A percentile compares a stretch with the other conserved stretches of the same genome.
phyloP scores from a whole-genome alignment of 1,284 basidiomycete genomes.

The Psilocybe mexicana region DNA sequence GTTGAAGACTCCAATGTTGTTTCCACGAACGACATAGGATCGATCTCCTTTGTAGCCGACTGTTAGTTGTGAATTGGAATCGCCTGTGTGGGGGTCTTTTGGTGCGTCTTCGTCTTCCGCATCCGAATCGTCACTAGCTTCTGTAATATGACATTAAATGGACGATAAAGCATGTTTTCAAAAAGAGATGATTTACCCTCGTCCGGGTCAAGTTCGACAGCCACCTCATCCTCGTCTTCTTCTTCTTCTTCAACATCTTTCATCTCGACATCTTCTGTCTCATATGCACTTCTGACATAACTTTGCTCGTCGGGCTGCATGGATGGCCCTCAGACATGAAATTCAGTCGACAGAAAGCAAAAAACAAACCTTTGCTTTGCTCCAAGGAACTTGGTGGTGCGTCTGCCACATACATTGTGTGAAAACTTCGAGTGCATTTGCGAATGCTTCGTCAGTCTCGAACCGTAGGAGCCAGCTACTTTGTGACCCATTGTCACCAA shows the following conservation, averaged over 20 bases:
- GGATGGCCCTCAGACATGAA: background rate
- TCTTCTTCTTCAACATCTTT: conserved; percentile 71
- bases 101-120: conserved; percentile 51
- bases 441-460: conserved; percentile 55
- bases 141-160: conserved; percentile 23
- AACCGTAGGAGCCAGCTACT: conserved; percentile 89
- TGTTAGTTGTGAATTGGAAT: conserved; percentile 86
- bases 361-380: conserved; percentile 74
- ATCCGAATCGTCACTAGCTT: conserved; percentile 53
- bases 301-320: conserved; percentile 68
- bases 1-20: conserved; percentile 97
- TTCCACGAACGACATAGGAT: conserved; percentile 94
- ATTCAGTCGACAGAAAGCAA: background rate
- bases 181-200: conserved; percentile 38
- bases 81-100: conserved; percentile 49
- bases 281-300: conserved; percentile 71
- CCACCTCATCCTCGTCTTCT: conserved; percentile 73
- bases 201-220: conserved; percentile 61
- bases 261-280: conserved; percentile 80
- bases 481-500: conserved; percentile 59
- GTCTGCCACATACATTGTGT: conserved; percentile 83
- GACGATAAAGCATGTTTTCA: conserved; percentile 4
- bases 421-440: conserved; percentile 68
- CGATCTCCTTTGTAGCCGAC: conserved; percentile 97
- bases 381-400: conserved; percentile 75